Conservation (phyloP, 371 early-diverging fungal species). For the Synchytrium microbalum region DNA sequence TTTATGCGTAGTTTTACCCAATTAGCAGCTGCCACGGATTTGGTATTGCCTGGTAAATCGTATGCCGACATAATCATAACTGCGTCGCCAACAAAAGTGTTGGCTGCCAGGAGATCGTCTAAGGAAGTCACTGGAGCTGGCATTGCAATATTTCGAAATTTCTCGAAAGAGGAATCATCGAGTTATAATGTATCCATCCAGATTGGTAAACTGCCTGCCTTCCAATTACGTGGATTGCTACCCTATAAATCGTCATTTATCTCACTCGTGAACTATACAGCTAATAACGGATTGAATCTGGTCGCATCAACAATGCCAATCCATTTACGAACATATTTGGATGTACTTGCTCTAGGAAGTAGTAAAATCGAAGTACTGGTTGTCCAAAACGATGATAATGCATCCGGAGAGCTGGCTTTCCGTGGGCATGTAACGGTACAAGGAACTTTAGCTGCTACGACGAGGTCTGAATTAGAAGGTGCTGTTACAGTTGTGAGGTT, state of each 20-base stretch:
- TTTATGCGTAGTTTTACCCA: conserved; percentile 60
- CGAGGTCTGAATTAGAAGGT: conserved; percentile 18
- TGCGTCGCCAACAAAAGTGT: conserved; percentile 7
- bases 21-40: conserved; percentile 41
- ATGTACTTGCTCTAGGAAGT: conserved; percentile 12
- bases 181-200: conserved; percentile 36
- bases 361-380: conserved; percentile 57
- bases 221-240: conserved; percentile 41
- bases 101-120: conserved; percentile 6
- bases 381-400: conserved; percentile 43
- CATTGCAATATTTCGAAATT: conserved; percentile 66
- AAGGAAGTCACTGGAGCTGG: conserved; percentile 22
- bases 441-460: conserved; percentile 37
- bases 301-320: conserved; percentile 61
- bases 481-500: conserved; percentile 41
- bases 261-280: conserved; percentile 55
- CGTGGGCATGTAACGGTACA: conserved; percentile 38
- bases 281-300: conserved; percentile 45
- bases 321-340: conserved; percentile 32
- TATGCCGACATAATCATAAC: background rate
- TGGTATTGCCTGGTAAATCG: background rate
- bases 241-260: conserved; percentile 60
- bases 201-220: conserved; percentile 9
- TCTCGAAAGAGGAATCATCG: conserved; percentile 38
- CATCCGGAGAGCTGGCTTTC: conserved; percentile 45